A percentile compares a stretch with the other conserved stretches of the same genome.
Conservation (phyloP, 2,329 filamentous ascomycete genomes). For the Colletotrichum magnum region DNA sequence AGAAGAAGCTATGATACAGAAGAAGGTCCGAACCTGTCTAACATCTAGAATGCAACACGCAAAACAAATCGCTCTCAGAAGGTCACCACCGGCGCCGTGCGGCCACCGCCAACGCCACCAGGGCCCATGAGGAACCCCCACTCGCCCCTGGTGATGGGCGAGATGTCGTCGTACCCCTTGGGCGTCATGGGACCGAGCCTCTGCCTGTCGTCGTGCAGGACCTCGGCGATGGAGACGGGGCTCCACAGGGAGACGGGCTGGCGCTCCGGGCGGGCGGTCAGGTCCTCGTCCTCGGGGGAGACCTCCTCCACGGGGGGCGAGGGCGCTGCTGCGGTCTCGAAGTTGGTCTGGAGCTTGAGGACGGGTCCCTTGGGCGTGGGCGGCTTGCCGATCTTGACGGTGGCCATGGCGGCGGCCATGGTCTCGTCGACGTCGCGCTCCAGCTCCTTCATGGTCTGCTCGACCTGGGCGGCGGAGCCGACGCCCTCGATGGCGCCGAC, state of each 20-base stretch:
- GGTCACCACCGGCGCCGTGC: constrained; percentile 66
- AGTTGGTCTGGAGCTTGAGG: constrained; percentile 62
- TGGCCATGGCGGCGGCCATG: constrained; percentile 26
- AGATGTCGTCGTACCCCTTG: constrained; percentile 73
- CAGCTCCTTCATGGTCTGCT: constrained; percentile 31
- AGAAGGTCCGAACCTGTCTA: not conserved
- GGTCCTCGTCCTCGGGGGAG: constrained; percentile 50
- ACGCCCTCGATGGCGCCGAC: constrained; percentile 62
- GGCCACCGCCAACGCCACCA: constrained; percentile 57
- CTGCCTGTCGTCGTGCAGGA: constrained; percentile 52
- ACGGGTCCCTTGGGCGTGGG: constrained; percentile 44
- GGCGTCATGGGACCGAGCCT: constrained; percentile 67
- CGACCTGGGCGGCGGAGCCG: constrained; percentile 44
- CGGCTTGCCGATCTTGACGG: constrained; percentile 35
- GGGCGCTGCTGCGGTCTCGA: constrained; percentile 45
- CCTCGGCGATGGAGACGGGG: constrained; percentile 59
- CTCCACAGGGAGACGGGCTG: constrained; percentile 49
- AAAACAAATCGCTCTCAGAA: constrained; percentile 53
- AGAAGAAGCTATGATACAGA: constrained; percentile 32
- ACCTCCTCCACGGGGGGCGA: constrained; percentile 41
- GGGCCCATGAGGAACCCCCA: constrained; percentile 73
- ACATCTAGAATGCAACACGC: not conserved
- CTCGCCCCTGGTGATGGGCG: constrained; percentile 72
- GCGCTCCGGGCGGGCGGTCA: constrained; percentile 54
- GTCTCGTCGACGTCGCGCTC: constrained; percentile 25